A percentile compares a stretch with the other conserved stretches of the same genome.
Evolutionary conservation across 768 basidiomycete species (phyloP).

Genomic region (Hemileccinum impolitum): DNA sequence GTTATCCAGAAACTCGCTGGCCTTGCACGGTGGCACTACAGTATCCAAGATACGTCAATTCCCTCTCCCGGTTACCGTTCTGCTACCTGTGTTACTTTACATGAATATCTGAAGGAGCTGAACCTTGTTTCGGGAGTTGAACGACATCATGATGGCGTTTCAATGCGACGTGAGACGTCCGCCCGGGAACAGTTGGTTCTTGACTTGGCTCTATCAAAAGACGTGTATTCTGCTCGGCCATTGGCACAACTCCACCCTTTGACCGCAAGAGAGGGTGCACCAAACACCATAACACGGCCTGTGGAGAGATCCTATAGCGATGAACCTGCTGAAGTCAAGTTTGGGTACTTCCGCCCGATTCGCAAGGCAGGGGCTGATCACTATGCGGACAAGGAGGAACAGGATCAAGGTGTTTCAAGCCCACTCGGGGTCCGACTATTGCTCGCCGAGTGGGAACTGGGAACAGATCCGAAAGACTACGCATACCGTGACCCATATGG

Average conservation of each 20-base stretch:
- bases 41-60: conserved; percentile 45
- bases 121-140: conserved; percentile 39
- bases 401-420: conserved; percentile 25
- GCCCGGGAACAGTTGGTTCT: conserved; percentile 60
- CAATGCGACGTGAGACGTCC: conserved; percentile 46
- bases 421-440: conserved; percentile 60
- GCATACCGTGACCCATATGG: conserved; percentile 56
- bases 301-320: conserved; percentile 47
- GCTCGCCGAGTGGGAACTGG: conserved; percentile 65
- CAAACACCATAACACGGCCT: conserved; percentile 17
- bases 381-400: conserved; percentile 22
- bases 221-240: conserved; percentile 50
- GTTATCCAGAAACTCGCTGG: conserved; percentile 36
- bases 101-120: conserved; percentile 41
- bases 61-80: conserved; percentile 39
- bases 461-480: conserved; percentile 48
- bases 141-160: conserved; percentile 36
- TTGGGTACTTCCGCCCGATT: conserved; percentile 59
- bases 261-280: conserved; percentile 5
- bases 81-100: conserved; percentile 32
- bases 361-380: conserved; percentile 28
- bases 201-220: conserved; percentile 58
- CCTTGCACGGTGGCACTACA: conserved; percentile 51
- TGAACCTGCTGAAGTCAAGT: conserved; percentile 55
- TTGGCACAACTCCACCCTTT: conserved; percentile 29